Conservation (phyloP, 1,284 basidiomycete genomes). For the Heterobasidion irregulare region DNA sequence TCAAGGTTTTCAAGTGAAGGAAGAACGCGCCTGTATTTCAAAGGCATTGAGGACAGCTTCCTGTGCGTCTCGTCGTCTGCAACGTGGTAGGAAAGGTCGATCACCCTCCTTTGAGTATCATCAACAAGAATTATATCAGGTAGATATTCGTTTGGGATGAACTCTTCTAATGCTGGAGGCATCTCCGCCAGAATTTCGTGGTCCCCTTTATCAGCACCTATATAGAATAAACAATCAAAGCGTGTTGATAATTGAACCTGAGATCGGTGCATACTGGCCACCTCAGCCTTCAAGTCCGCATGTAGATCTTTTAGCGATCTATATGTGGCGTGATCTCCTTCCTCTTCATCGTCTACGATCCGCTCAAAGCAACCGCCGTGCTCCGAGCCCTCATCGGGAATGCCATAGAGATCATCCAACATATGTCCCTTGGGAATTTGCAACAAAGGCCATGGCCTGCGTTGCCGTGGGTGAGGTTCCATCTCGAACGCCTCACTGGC, state of each 20-base stretch:
- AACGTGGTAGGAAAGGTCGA: background rate
- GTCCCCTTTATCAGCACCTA: background rate
- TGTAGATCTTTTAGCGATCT: background rate
- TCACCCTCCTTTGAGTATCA: conserved; percentile 12
- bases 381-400: background rate
- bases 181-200: background rate
- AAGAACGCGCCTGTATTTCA: background rate
- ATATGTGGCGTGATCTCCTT: background rate
- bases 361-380: background rate
- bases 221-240: background rate
- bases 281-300: background rate
- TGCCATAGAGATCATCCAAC: background rate
- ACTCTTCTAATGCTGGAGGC: conserved; percentile 18
- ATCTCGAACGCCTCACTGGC: conserved; percentile 10
- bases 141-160: conserved; percentile 21
- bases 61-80: no score
- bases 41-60: background rate
- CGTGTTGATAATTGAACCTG: background rate
- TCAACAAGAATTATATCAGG: conserved; percentile 25
- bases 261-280: background rate
- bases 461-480: conserved; percentile 11
- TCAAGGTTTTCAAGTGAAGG: background rate
- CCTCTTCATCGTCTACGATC: background rate
- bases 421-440: conserved; percentile 1
- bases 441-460: conserved; percentile 15